phyloP scores from a whole-genome alignment of 805 yeast species.

The Candida vaughaniae region DNA sequence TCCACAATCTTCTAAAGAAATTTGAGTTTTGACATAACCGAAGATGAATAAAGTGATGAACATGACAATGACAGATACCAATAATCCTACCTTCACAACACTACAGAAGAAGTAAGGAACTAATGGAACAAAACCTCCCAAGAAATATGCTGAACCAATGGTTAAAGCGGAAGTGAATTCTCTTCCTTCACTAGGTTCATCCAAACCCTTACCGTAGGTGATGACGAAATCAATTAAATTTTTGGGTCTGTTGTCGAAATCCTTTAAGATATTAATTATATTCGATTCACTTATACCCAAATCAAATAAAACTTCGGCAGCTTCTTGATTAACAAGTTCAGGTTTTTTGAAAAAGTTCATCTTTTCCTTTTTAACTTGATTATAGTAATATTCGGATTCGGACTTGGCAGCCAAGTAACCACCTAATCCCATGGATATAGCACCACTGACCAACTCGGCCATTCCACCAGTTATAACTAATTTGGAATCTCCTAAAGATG shows the following conservation, averaged over 20 bases:
- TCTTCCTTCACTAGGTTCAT: conserved; percentile 92
- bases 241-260: conserved; percentile 75
- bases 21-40: conserved; percentile 81
- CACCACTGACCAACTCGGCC: conserved; percentile 96
- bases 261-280: conserved; percentile 68
- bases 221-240: conserved; percentile 83
- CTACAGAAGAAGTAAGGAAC: conserved; percentile 84
- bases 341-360: conserved; percentile 63
- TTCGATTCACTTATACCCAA: conserved; percentile 74
- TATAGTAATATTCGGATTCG: conserved; percentile 72
- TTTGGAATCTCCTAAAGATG: conserved; percentile 84
- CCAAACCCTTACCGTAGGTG: conserved; percentile 86
- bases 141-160: conserved; percentile 82
- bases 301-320: conserved; percentile 77
- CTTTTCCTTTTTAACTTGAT: conserved; percentile 72
- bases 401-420: conserved; percentile 94
- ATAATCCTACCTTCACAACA: conserved; percentile 74
- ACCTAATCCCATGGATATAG: conserved; percentile 97
- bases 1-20: conserved; percentile 77
- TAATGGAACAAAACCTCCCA: conserved; percentile 91
- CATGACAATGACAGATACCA: conserved; percentile 79
- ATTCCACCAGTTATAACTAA: conserved; percentile 96
- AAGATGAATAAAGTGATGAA: conserved; percentile 78
- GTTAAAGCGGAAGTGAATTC: conserved; percentile 86
- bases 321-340: conserved; percentile 67